Percentiles rank a stretch among this genome's conserved stretches.
Evolutionary conservation across 2,329 filamentous ascomycete species (phyloP).

Genomic region (Stagonosporopsis chrysanthemi): DNA sequence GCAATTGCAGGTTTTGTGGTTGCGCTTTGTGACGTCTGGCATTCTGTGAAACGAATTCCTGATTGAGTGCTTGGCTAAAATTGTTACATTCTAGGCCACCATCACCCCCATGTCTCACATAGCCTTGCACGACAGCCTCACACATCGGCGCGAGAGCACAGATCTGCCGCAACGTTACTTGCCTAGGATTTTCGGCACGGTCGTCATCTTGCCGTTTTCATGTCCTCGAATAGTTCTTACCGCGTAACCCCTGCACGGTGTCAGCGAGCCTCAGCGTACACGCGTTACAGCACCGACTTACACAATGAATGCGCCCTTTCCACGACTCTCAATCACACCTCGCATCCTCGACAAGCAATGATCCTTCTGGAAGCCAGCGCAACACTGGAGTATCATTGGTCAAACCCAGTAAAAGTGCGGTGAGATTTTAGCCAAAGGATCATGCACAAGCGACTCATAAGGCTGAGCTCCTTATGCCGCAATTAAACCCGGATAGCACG

Average conservation of each 20-base stretch:
- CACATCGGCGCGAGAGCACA: background rate
- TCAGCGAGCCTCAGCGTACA: constrained; percentile 9
- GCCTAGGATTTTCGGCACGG: constrained; percentile 3
- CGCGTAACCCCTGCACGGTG: background rate
- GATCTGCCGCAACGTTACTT: background rate
- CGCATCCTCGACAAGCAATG: background rate
- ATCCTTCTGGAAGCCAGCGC: constrained; percentile 13
- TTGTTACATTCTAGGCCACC: background rate
- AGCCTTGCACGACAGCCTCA: constrained; percentile 11
- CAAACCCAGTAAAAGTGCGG: constrained; percentile 28
- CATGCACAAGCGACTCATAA: constrained; percentile 27
- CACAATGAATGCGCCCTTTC: constrained; percentile 4
- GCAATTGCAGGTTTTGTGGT: too few relatives aligned
- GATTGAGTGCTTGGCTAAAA: background rate
- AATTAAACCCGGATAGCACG: constrained; percentile 14
- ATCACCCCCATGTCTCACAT: background rate
- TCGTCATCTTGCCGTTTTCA: background rate
- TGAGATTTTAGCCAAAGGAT: constrained; percentile 34
- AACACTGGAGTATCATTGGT: constrained; percentile 18
- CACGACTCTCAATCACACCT: constrained; percentile 4
- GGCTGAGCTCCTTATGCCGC: constrained; percentile 33
- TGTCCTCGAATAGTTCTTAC: constrained; percentile 2
- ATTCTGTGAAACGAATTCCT: too few relatives aligned
- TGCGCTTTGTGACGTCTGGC: background rate
- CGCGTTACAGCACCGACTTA: background rate